phyloP scores from a whole-genome alignment of 495 filamentous ascomycete genomes.

The Aspergillus haitiensis region DNA sequence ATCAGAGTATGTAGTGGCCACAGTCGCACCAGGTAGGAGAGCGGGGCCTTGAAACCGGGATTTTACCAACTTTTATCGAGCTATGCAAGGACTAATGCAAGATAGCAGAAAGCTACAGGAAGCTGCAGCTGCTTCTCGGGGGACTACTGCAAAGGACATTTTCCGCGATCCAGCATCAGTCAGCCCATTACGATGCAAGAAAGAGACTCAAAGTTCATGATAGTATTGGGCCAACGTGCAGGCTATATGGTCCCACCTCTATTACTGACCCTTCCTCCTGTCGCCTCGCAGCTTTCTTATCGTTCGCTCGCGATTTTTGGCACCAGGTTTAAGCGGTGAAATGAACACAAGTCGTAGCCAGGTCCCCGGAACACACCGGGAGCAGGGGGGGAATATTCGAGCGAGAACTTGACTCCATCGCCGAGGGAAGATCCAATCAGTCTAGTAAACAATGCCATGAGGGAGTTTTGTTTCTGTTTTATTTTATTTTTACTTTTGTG shows the following conservation, averaged over 20 bases:
- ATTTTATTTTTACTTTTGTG: too few species aligned
- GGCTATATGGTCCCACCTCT: constrained; percentile 20
- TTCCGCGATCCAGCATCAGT: constrained; percentile 24
- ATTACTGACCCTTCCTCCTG: constrained; percentile 16
- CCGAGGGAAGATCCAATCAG: constrained; percentile 21
- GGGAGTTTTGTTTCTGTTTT: background rate
- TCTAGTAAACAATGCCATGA: constrained; percentile 18
- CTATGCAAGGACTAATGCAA: constrained; percentile 31
- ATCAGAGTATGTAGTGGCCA: background rate
- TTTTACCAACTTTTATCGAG: constrained; percentile 23
- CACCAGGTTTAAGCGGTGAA: constrained; percentile 29
- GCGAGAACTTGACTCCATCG: constrained; percentile 17
- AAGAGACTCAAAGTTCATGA: constrained; percentile 23
- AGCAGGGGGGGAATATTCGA: constrained; percentile 18
- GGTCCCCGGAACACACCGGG: constrained; percentile 31
- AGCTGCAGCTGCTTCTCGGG: constrained; percentile 25
- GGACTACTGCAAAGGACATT: constrained; percentile 26
- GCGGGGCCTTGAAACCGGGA: constrained; percentile 21
- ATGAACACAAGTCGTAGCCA: constrained; percentile 23
- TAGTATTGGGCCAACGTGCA: constrained; percentile 30
- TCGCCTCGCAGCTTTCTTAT: constrained; percentile 24
- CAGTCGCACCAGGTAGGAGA: constrained; percentile 22
- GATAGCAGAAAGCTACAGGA: constrained; percentile 27
- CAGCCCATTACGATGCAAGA: constrained; percentile 15
- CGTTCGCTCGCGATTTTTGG: constrained; percentile 22